Percentiles rank a stretch among this genome's conserved stretches.
Evolutionary conservation across 192 early-diverging fungal genomes (phyloP).

Genomic region (Cetraspora pellucida): DNA sequence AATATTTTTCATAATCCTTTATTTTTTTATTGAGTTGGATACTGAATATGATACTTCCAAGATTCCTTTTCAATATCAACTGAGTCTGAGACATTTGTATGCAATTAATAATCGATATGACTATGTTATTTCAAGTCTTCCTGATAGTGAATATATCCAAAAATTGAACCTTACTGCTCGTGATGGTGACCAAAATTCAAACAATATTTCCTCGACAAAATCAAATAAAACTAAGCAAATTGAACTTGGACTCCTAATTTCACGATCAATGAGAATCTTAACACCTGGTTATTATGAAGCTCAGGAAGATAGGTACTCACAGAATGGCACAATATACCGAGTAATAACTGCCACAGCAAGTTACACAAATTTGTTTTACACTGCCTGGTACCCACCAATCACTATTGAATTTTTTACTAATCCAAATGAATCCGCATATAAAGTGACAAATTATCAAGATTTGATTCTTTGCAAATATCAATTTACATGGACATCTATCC

Average conservation of each 20-base stretch:
- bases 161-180: not conserved
- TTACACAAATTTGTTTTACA: not conserved
- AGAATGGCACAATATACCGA: not conserved
- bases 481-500: not conserved
- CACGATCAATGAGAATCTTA: not conserved
- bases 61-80: not conserved
- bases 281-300: not conserved
- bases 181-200: not conserved
- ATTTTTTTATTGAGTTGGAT: not conserved
- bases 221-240: not conserved
- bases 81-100: not conserved
- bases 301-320: not conserved
- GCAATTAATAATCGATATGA: not conserved
- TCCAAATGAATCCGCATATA: too few species aligned
- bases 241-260: not conserved
- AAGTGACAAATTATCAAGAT: not conserved
- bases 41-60: not conserved
- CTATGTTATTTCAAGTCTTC: not conserved
- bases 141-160: not conserved
- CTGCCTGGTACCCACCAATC: not conserved
- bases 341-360: not conserved
- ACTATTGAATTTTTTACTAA: not conserved
- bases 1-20: not conserved
- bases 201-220: too few species aligned
- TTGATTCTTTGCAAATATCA: not conserved